A percentile compares a stretch with the other conserved stretches of the same genome.
phyloP scores from a whole-genome alignment of 306 rosid genomes.

The Cucurbita ficifolia region DNA sequence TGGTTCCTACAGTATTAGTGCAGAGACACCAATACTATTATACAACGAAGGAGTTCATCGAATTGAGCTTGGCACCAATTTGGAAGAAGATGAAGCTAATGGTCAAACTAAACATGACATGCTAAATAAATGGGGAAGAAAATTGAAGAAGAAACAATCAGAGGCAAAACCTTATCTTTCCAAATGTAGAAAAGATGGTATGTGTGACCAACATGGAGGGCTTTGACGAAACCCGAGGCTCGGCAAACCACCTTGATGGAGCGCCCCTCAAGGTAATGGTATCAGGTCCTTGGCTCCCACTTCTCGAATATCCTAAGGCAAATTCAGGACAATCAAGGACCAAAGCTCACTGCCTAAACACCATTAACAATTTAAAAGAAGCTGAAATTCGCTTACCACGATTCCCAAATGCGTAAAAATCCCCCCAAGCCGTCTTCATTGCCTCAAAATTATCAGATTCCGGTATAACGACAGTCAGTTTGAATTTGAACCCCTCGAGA shows the following conservation, averaged over 20 bases:
- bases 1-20: neutral
- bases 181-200: conserved; percentile 79
- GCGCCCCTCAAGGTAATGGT: conserved; percentile 50
- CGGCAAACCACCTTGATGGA: conserved; percentile 91
- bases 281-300: conserved; percentile 47
- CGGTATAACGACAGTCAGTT: conserved; percentile 35
- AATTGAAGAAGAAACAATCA: neutral
- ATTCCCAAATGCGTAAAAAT: conserved; percentile 43
- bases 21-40: neutral
- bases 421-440: conserved; percentile 58
- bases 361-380: neutral
- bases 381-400: conserved; percentile 21
- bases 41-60: neutral
- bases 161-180: conserved; percentile 52
- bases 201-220: conserved; percentile 90
- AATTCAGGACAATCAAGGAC: neutral
- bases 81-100: neutral
- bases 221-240: conserved; percentile 85
- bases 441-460: conserved; percentile 41
- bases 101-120: neutral
- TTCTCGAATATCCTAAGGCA: conserved; percentile 34
- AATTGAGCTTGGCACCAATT: neutral
- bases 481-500: conserved; percentile 58
- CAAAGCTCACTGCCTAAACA: neutral
- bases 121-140: neutral